Evolutionary conservation across 192 early-diverging fungal genomes (phyloP).

Genomic region (Gigaspora rosea): DNA sequence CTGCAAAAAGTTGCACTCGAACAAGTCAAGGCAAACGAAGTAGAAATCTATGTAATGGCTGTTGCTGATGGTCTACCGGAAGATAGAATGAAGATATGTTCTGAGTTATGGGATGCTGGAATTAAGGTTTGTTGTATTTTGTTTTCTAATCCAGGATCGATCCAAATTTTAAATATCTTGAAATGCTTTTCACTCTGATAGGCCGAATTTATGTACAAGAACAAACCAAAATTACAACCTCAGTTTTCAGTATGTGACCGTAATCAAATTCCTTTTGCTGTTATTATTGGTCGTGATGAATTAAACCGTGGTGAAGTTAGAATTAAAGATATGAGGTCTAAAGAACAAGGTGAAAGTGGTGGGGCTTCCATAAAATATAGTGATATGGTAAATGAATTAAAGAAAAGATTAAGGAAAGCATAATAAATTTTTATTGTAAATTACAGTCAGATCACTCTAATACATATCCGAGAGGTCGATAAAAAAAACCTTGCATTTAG

Average conservation of each 20-base stretch:
- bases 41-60: conserved; percentile 85
- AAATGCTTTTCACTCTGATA: conserved; percentile 5
- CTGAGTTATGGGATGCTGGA: conserved; percentile 90
- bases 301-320: conserved; percentile 77
- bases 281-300: conserved; percentile 87
- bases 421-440: too few relatives aligned
- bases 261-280: conserved; percentile 85
- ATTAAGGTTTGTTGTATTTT: conserved; percentile 53
- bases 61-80: conserved; percentile 78
- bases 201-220: conserved; percentile 91
- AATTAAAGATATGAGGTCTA: conserved; percentile 81
- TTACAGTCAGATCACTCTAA: too few relatives aligned
- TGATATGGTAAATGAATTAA: conserved; percentile 66
- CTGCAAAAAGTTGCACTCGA: conserved; percentile 59
- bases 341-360: conserved; percentile 56
- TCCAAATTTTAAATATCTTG: not conserved
- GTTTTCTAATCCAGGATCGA: not conserved
- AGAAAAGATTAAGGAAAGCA: conserved; percentile 46
- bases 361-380: conserved; percentile 57
- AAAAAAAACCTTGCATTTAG: too few relatives aligned
- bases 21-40: conserved; percentile 74
- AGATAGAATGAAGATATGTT: conserved; percentile 85
- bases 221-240: conserved; percentile 76
- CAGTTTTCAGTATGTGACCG: conserved; percentile 84
- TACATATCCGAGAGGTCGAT: too few relatives aligned